Base-by-base conservation (phyloP, 2,329 filamentous ascomycete species). In the Colletotrichum godetiae region DNA sequence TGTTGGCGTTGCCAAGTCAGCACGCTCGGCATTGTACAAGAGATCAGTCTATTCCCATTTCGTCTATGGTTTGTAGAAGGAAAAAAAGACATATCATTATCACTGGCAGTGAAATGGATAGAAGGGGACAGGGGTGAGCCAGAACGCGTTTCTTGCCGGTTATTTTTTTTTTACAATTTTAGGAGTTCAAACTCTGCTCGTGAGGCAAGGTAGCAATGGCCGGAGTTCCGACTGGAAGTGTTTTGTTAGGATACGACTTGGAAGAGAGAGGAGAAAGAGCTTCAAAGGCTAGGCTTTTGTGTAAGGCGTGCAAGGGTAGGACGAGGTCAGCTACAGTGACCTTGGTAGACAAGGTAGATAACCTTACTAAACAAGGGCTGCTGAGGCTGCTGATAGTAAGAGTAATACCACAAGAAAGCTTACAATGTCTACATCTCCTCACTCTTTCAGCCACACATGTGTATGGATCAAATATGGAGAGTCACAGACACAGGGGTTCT, bases 181-280 rank as follows among this genome's bases (percentile, higher is more conserved):
- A 6, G 71, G 67, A 71, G 67, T 73, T 73, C 66, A 73, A 31
- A 63, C 29, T 24, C 59, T 73, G 61, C 67, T 59, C 46, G 46
- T 61, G n/a, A 61, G 33, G 67, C 67, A 61, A 67, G 55, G 56
- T 56, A 62, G 15, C 49, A 67, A 70, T 65, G 67, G 60, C 61
- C 6, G 67, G 71, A 66, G 56, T 73, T 70, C 29, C 55, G 19
- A 29, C 57, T 22, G 52, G 53, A 52, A 60, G 27, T n/a, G 15
- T 42, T 42, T 35, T 66, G 49, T 56, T 19, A 56, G 35, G 67
- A 61, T 65, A 58, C 49, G 31, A 57, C 22, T 53, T 10, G 49
- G 52, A 42, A 42, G 37, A 42, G 35, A 31, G 49, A 60, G 42
- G 24, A n/a, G 13, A 22, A 42, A 6, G n/a, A 13, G 35, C 13